These are phyloP conservation scores for Nicotiana paniculata DNA, from an alignment of 257 asterid species.

Conservation along the genomic window DNA sequence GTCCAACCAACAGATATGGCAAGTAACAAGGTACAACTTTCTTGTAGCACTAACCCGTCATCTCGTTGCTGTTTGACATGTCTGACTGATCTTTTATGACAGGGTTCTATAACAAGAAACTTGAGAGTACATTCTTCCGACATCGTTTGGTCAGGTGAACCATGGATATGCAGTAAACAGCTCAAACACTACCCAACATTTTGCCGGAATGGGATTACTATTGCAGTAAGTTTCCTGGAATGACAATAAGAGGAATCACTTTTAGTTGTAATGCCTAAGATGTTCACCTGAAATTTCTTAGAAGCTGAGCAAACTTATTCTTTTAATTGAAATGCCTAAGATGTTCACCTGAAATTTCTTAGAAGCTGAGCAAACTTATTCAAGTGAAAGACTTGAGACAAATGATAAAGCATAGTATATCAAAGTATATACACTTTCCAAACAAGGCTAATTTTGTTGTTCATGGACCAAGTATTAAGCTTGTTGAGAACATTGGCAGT, in stretches of 20 bases:
- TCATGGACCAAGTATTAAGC: neutral
- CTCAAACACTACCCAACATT: slow-evolving; percentile 87
- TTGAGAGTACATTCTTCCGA: slow-evolving; percentile 55
- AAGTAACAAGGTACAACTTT: slow-evolving; percentile 49
- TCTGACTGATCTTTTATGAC: slow-evolving; percentile 18
- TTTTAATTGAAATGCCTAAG: neutral
- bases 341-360: neutral
- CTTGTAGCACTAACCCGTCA: neutral
- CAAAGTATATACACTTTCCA: neutral
- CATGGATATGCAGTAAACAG: slow-evolving; percentile 92
- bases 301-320: neutral
- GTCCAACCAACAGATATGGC: slow-evolving; percentile 43
- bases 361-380: neutral
- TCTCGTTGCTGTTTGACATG: slow-evolving; percentile 7
- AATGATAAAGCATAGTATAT: neutral
- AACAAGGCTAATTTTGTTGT: neutral
- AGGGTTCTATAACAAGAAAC: slow-evolving; percentile 65
- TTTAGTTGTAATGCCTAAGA: neutral
- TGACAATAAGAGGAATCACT: neutral
- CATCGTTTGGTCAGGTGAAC: slow-evolving; percentile 81
- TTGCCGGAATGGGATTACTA: slow-evolving; percentile 71
- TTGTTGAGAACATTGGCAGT: neutral
- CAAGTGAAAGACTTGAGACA: neutral
- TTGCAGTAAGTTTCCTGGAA: slow-evolving; percentile 51
- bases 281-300: neutral